phyloP scores from a whole-genome alignment of 148 eudicot genomes.

The Suaeda aralocaspica region DNA sequence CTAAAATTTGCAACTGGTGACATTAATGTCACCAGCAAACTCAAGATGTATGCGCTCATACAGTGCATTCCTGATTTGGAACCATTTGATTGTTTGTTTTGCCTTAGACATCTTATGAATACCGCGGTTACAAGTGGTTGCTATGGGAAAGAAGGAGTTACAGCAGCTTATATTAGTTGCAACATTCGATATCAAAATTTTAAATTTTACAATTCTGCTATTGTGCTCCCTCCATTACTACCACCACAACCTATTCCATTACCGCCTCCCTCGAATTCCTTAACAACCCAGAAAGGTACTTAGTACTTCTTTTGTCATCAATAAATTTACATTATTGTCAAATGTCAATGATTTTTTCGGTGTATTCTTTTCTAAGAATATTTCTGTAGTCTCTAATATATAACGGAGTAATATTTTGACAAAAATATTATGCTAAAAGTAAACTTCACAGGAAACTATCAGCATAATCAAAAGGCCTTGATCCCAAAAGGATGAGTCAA shows the following conservation, averaged over 20 bases:
- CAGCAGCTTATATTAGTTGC: slow-evolving; percentile 8
- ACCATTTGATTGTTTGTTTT: slow-evolving; percentile 12
- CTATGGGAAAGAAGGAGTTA: slow-evolving; percentile 14
- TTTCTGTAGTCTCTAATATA: too few relatives aligned
- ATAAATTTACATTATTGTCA: too few relatives aligned
- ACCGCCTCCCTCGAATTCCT: neutral
- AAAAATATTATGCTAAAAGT: too few relatives aligned
- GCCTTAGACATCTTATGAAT: neutral
- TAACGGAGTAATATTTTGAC: too few relatives aligned
- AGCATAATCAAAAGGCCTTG: too few relatives aligned
- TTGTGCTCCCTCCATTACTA: slow-evolving; percentile 4
- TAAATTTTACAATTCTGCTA: neutral
- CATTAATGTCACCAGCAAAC: neutral
- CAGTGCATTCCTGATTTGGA: slow-evolving; percentile 23
- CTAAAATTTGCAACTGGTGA: slow-evolving; percentile 27
- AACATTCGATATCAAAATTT: slow-evolving; percentile 15
- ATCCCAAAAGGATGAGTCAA: too few relatives aligned
- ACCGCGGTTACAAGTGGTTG: slow-evolving; percentile 8
- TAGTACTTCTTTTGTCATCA: slow-evolving; percentile 7
- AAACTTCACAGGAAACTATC: too few relatives aligned
- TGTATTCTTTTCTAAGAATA: too few relatives aligned
- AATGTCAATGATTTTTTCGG: too few relatives aligned
- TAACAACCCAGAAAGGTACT: slow-evolving; percentile 7
- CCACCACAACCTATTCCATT: neutral
- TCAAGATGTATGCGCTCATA: slow-evolving; percentile 15